These are phyloP conservation scores for Omphalea diandra DNA, from an alignment of 441 rosid genomes.

Conservation along the genomic window DNA sequence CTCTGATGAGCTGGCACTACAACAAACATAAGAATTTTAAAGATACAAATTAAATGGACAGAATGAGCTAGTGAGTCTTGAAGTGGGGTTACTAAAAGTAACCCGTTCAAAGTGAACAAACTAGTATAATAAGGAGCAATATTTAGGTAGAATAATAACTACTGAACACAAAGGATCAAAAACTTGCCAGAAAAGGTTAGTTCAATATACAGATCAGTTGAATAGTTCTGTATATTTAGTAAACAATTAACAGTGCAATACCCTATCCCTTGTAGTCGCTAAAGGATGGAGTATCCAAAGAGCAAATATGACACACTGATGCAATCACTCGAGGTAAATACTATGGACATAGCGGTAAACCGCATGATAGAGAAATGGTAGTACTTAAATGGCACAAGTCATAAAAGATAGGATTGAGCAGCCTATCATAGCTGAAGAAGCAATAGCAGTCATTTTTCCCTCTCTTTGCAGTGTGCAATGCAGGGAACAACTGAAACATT, in stretches of 20 bases:
- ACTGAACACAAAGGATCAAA: background rate
- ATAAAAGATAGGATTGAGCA: no score
- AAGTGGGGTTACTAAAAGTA: background rate
- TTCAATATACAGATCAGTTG: background rate
- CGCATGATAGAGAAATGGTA: background rate
- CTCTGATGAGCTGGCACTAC: slow-evolving; percentile 72
- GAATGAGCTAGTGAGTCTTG: background rate
- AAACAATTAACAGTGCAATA: background rate
- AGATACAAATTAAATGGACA: background rate
- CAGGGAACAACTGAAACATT: background rate
- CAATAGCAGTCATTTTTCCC: background rate
- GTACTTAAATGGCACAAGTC: background rate
- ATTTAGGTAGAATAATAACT: background rate
- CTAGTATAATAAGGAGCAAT: background rate
- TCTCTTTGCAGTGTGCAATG: background rate
- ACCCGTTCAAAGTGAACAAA: background rate
- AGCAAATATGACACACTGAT: background rate
- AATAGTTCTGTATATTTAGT: background rate
- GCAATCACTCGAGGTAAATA: no score
- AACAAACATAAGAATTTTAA: slow-evolving; percentile 7
- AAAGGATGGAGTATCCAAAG: background rate
- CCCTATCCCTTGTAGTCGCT: background rate
- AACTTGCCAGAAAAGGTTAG: background rate
- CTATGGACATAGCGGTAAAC: no score
- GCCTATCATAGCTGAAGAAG: background rate